Base-by-base conservation (phyloP, 495 filamentous ascomycete genomes). In the Xylaria castorea region DNA sequence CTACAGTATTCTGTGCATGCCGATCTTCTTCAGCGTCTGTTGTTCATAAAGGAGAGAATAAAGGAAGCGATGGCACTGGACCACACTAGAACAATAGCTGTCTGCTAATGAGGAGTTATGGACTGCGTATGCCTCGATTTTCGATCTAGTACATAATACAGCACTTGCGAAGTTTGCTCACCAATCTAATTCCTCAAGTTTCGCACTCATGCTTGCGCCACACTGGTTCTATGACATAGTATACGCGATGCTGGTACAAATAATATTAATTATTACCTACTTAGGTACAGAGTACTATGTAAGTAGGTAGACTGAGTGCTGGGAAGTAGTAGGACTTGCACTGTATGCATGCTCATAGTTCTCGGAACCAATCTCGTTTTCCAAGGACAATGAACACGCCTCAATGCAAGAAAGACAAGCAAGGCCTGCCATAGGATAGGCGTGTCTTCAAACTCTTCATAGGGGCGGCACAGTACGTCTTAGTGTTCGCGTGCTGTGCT, bases 401-500 rank as follows among this genome's bases (percentile, higher is more conserved):
- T 53, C 64, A 32, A 48, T 34, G 64, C 46, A 22, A 50, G 30
- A 38, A 67, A 51, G 30, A 67, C 46, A 40, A 22, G 32, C 46
- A 67, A 50, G 20, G 22, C 46, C 25, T 66, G 64, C 32, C 5
- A 67, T 38, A 36, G 46, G 30, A 67, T 38, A 36, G 46, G 30
- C 32, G 30, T 12, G 36, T 27, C 6, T 38, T 61, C n/a, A 53
- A 40, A 1, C 8, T 27, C 5, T 38, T 61, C n/a, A 51, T 38
- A 57, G 65, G 66, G 66, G 66, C 34, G 36, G n/a, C 50, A 68
- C 66, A 68, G 67, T 70, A 70, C 22, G 5, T 34, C 34, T 69
- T 18, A 42, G 57, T 48, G 40, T 38, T 30, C 58, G 30, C 34
- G n/a, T 38, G 27, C 30, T 34, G 57, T 60, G n/a, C 42, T 60